Evolutionary conservation across 2,329 filamentous ascomycete species (phyloP), one percentile per base, ranked within the genome.

Genomic region (Epichloe scottii): DNA sequence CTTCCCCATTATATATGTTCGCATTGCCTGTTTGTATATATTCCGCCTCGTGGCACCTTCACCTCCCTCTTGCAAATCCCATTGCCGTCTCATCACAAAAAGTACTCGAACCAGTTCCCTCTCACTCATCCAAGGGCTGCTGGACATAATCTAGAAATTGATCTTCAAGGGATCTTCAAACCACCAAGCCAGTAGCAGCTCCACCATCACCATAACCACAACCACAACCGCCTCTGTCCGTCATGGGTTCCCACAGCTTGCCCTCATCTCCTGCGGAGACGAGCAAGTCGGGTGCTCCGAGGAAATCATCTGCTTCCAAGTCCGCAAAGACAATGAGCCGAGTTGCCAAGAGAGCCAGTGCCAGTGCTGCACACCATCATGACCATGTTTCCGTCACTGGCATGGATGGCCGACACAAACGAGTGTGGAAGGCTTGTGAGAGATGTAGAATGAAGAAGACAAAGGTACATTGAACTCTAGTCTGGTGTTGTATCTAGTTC

Each of bases 381-480:
- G 66, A 70, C 48, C 63, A 68, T 53, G 52, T 63, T 42, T 54
- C 61, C 41, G 59, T 56, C 44, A 55, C 59, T 51, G 66, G 66
- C 40, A 68, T 74, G 56, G 78, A 82, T 56, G 74, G 73, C 46
- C 71, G 79, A 55, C 78, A 82, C 60, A 83, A 82, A 69, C 70
- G 80, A 57, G 79, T 82, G 50, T 82, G 79, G 79, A 83, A 83
- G 62, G 80, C 80, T 17, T 84, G 80, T 56, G 79, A 83, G 66
- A 70, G 80, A 57, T 84, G 79, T 69, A 70, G 79, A 56, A 82
- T 82, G 78, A 84, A 83, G 72, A 84, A 84, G 71, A 84, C 80
- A 50, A 83, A 83, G 78, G 79, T 80, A 66, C 42, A 15, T 19
- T 17, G 14, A 17, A 14, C 12, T 34, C 14, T 38, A 30, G 26